Conservation (phyloP, 768 basidiomycete genomes). For the Hygrocybe punicea region DNA sequence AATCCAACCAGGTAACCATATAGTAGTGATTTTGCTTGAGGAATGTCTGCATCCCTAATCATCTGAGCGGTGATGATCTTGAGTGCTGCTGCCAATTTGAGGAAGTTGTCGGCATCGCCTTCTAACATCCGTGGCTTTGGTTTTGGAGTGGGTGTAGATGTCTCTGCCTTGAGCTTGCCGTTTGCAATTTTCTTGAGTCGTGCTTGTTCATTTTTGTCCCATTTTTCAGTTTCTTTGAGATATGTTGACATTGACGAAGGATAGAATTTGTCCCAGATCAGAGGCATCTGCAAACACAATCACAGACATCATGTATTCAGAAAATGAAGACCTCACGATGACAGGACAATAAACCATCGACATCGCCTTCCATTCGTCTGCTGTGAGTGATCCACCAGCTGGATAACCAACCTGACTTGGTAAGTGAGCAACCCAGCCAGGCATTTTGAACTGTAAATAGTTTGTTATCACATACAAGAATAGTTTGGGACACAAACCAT, state of each 20-base stretch:
- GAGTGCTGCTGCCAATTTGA: conserved; percentile 16
- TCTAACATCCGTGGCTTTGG: conserved; percentile 7
- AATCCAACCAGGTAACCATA: conserved; percentile 7
- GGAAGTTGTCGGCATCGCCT: conserved; percentile 17
- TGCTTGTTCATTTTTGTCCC: background rate
- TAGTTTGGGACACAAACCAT: background rate
- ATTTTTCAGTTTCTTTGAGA: background rate
- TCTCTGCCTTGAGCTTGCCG: background rate
- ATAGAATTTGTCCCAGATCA: background rate
- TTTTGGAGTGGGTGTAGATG: background rate
- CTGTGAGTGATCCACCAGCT: conserved; percentile 33
- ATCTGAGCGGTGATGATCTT: conserved; percentile 15
- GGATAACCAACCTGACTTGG: conserved; percentile 30
- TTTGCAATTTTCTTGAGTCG: background rate
- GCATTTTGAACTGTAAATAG: conserved; percentile 9
- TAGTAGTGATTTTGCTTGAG: conserved; percentile 1
- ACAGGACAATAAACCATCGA: conserved; percentile 28
- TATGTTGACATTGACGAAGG: too few species aligned
- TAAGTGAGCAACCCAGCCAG: conserved; percentile 7
- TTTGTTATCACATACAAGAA: too few species aligned
- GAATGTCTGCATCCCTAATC: conserved; percentile 6
- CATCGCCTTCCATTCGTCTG: conserved; percentile 34
- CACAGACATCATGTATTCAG: conserved; percentile 21
- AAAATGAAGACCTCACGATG: conserved; percentile 16
- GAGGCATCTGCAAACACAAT: conserved; percentile 19